Percentiles rank a stretch among this genome's conserved stretches.
Conservation (phyloP, 1,284 basidiomycete genomes). For the Sanghuangporus weigelae region DNA sequence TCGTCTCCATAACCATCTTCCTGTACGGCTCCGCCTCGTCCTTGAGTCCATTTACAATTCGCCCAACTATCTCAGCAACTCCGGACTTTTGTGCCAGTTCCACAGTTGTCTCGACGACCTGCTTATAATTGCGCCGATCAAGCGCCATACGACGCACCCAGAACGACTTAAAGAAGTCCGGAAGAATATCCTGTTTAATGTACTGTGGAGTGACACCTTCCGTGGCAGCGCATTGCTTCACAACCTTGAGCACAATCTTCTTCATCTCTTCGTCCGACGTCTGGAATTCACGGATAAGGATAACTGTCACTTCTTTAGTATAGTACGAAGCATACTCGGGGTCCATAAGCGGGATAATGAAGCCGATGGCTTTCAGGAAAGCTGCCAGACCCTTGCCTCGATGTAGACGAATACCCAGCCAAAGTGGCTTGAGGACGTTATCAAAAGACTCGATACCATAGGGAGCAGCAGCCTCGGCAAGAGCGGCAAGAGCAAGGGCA, state of each 20-base stretch:
- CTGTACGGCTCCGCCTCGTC: slow-evolving; percentile 96
- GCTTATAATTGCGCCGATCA: slow-evolving; percentile 92
- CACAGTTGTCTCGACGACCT: slow-evolving; percentile 98
- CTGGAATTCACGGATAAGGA: slow-evolving; percentile 98
- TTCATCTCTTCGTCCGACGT: slow-evolving; percentile 99
- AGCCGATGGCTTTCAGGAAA: slow-evolving; percentile 98
- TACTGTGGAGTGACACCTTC: slow-evolving; percentile 93
- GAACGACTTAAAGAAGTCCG: slow-evolving; percentile 99
- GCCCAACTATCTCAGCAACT: slow-evolving; percentile 91
- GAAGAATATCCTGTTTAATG: slow-evolving; percentile 95
- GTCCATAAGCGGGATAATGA: slow-evolving; percentile 99
- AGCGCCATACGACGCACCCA: slow-evolving; percentile 98
- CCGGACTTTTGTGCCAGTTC: slow-evolving; percentile 97
- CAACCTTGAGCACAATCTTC: slow-evolving; percentile 98
- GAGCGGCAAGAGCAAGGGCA: slow-evolving; percentile 90
- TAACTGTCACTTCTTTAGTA: slow-evolving; percentile 95
- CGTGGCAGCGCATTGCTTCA: slow-evolving; percentile 97
- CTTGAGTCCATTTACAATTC: slow-evolving; percentile 96
- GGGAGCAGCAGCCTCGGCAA: slow-evolving; percentile 95
- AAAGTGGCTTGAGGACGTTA: slow-evolving; percentile 95
- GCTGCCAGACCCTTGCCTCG: slow-evolving; percentile 97
- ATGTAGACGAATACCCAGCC: slow-evolving; percentile 97
- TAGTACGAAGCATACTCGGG: slow-evolving; percentile 98
- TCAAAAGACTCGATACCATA: slow-evolving; percentile 99
- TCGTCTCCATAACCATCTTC: slow-evolving; percentile 99